phyloP scores from a whole-genome alignment of 352 stramenopile species.

The Globisporangium abappressorium region DNA sequence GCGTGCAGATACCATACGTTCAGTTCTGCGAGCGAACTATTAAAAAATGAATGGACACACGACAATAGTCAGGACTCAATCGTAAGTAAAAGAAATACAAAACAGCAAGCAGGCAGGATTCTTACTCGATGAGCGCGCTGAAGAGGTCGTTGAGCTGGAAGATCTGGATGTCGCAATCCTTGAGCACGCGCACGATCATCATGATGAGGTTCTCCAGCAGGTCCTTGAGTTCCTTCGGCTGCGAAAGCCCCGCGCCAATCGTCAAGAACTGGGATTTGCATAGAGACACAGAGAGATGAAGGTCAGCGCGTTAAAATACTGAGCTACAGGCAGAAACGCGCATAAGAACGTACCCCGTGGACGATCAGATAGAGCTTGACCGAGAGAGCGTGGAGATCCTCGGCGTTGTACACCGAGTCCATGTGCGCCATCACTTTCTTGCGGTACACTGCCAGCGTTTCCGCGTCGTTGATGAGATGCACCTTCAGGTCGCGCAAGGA shows the following conservation, averaged over 20 bases:
- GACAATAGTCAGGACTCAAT: background rate
- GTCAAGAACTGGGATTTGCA: constrained; percentile 38
- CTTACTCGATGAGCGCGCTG: constrained; percentile 59
- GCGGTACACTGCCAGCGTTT: constrained; percentile 51
- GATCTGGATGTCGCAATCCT: constrained; percentile 45
- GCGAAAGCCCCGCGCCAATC: constrained; percentile 69
- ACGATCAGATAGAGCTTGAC: constrained; percentile 64
- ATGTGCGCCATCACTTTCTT: constrained; percentile 41
- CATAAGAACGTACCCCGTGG: constrained; percentile 33
- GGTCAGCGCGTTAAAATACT: too few species aligned
- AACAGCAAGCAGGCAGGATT: background rate
- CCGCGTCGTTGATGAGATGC: constrained; percentile 71
- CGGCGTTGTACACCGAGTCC: constrained; percentile 15
- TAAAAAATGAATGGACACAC: background rate
- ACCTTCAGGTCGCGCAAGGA: constrained; percentile 71
- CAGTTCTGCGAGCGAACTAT: constrained; percentile 46
- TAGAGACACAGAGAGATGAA: background rate
- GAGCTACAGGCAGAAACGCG: background rate
- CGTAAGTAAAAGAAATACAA: too few species aligned
- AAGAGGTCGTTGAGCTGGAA: constrained; percentile 56
- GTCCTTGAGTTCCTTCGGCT: constrained; percentile 75
- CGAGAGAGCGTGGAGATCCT: constrained; percentile 27
- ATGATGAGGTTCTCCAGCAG: constrained; percentile 59
- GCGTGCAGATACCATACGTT: constrained; percentile 77
- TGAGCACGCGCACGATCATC: constrained; percentile 56